Base-by-base conservation (phyloP, 371 early-diverging fungal genomes). In the Zancudomyces culisetae region DNA sequence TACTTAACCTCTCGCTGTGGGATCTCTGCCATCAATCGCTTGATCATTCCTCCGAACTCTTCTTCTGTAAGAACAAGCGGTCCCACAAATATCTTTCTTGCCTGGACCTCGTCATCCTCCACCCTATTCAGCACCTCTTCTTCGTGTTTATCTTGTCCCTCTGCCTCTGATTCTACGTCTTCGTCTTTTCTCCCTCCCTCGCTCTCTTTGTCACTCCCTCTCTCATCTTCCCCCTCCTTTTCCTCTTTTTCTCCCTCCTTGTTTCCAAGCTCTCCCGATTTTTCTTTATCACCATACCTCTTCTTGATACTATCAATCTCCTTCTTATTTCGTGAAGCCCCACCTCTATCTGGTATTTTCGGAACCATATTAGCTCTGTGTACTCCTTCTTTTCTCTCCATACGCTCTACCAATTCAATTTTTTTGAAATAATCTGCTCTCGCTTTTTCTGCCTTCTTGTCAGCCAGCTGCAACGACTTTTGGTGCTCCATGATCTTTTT, bases 1-100 rank as follows among this genome's bases (percentile, higher is more conserved):
- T 79, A 76, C 54, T 73, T 73, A 47, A 78, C 72, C 55, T 82
- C 83, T 26, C 72, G 68, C 22, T 75, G 60, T 3, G 70, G 70
- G 2, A 84, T 72, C 54, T 74, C 76, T 18, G 60, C 56, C 40
- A 70, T 69, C 78, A 82, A 77, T 39, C 70, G 67, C 52, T 63
- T 56, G 13, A 66, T 52, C 57, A 66, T 57, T 43, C 56, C 60
- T 27, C 55, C 59, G 57, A 66, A 66, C 49, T 66, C 66, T 41
- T 60, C 60, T 1, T 61, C 42, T 27, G 66, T 66, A 27, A 66
- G 51, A 10, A 58, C 66, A 6, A 66, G 51, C 41, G 60, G 58
- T 42, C 66, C 66, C 39, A 66, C 49, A 4, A 63, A 53, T 19
- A 64, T 64, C n/a, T n/a, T n/a, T 27, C 58, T 62, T 28, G 63